These are phyloP conservation scores for Anaeromyces robustus DNA, from an alignment of 192 early-diverging fungal genomes.

Conservation along the genomic window DNA sequence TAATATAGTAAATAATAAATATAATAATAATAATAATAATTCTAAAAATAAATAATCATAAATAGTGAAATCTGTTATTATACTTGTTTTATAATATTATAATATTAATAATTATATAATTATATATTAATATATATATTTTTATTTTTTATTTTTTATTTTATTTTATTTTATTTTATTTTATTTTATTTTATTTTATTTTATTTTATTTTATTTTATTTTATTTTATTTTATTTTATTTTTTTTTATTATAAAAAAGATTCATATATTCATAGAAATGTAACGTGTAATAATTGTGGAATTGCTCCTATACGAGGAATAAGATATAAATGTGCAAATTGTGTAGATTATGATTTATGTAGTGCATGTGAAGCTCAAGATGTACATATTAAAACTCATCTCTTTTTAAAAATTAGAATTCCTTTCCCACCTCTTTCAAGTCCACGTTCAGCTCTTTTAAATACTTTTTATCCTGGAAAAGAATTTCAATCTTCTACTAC, in stretches of 20 bases:
- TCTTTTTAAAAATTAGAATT: conserved; percentile 79
- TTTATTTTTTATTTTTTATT: too few species aligned
- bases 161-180: too few species aligned
- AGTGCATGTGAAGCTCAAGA: conserved; percentile 74
- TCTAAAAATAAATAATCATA: too few species aligned
- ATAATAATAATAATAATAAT: too few species aligned
- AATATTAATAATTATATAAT: too few species aligned
- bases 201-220: too few species aligned
- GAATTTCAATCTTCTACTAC: conserved; percentile 8
- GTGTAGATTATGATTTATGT: conserved; percentile 85
- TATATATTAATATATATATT: too few species aligned
- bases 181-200: too few species aligned
- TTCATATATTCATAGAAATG: conserved; percentile 51
- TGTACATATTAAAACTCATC: conserved; percentile 61
- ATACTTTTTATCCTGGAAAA: conserved; percentile 61
- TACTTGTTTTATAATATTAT: too few species aligned
- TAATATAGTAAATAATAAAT: too few species aligned
- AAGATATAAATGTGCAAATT: conserved; percentile 89
- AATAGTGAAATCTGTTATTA: too few species aligned
- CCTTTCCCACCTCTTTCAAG: conserved; percentile 83
- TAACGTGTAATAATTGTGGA: conserved; percentile 84
- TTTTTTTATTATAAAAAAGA: not conserved
- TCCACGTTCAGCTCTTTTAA: conserved; percentile 51
- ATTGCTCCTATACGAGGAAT: conserved; percentile 74
- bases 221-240: too few species aligned